Evolutionary conservation across 805 yeast genomes (phyloP).

Genomic region (Kuraishia ogatae): DNA sequence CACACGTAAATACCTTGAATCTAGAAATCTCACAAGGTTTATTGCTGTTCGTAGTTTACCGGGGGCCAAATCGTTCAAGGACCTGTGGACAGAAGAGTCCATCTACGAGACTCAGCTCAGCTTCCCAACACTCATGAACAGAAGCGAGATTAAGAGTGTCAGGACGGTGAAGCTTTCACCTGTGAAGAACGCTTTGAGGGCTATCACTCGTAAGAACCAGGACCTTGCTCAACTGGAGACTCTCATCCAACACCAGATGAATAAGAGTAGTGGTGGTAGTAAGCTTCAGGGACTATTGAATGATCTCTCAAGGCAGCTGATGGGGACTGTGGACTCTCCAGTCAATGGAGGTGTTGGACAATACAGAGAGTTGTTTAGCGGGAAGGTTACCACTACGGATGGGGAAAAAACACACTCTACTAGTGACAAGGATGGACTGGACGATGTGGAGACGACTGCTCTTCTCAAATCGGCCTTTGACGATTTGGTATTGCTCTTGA

Average conservation of each 20-base stretch:
- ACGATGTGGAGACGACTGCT: constrained; percentile 13
- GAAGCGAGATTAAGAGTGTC: constrained; percentile 57
- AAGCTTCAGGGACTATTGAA: constrained; percentile 34
- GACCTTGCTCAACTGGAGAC: constrained; percentile 66
- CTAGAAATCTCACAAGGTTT: constrained; percentile 64
- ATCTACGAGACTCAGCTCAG: constrained; percentile 66
- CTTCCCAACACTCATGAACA: constrained; percentile 84
- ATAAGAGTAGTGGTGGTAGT: constrained; percentile 39
- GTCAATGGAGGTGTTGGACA: constrained; percentile 90
- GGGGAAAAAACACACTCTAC: constrained; percentile 11
- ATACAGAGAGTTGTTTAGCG: constrained; percentile 59
- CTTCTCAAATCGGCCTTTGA: constrained; percentile 44
- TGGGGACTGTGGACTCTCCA: constrained; percentile 88
- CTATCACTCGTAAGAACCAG: constrained; percentile 57
- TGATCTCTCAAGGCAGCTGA: constrained; percentile 59
- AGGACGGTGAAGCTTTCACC: constrained; percentile 62
- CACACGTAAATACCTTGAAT: constrained; percentile 66
- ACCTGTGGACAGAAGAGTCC: constrained; percentile 85
- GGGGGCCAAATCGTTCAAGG: constrained; percentile 61
- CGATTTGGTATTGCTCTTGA: constrained; percentile 58
- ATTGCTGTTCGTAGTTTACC: constrained; percentile 64
- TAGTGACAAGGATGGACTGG: constrained; percentile 15
- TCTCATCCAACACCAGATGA: constrained; percentile 40
- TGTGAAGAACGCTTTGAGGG: constrained; percentile 68
- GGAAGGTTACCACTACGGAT: constrained; percentile 17